Evolutionary conservation across 768 basidiomycete species (phyloP), one percentile per base, ranked within the genome.

Genomic region (Lactifluus piperatus): DNA sequence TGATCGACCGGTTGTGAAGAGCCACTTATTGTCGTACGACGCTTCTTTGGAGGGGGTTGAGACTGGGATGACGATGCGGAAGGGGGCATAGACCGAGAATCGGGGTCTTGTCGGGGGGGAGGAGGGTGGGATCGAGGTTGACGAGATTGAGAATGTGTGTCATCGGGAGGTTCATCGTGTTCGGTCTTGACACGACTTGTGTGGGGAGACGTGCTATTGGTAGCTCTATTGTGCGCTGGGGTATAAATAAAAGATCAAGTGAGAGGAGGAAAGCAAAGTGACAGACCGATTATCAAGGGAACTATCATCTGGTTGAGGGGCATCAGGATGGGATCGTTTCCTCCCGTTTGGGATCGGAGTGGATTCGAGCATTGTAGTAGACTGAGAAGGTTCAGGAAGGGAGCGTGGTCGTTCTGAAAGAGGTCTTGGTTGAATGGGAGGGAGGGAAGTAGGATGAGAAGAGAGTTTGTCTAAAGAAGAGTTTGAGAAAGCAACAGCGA

Each of bases 1-100:
- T 32, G 83, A 67, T 82, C 79, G 65, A 81, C 75, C 11, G 77
- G 73, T 61, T 78, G 77, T 29, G 80, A 79, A 1, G 79, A 72
- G 58, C 85, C 84, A 67, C 80, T 82, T 70, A 86, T 76, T 43
- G 87, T 88, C 60, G 86, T 81, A 45, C 88, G 82, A 63, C 88
- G 82, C 62, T 78, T 83, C 78, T 86, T 86, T 27, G 74, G 70
- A 14, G 68, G 30, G 10, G 63, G 57, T 16, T 64, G 65, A 11
- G 64, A 53, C 18, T 57, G 49, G 13, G 51, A 29, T 5, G 62
- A 52, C 2, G 60, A 58, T 51, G 44, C 50, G 43, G 69, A 60
- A 27, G 49, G 34, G 5, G 59, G 59, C 27, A 56, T 56, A 32
- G 59, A 47, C 22, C 59, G 59, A 49, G 59, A 51, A 56, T 46